These are phyloP conservation scores for Fragilaria crotonensis DNA, from an alignment of 108 stramenopile species.

Conservation along the genomic window DNA sequence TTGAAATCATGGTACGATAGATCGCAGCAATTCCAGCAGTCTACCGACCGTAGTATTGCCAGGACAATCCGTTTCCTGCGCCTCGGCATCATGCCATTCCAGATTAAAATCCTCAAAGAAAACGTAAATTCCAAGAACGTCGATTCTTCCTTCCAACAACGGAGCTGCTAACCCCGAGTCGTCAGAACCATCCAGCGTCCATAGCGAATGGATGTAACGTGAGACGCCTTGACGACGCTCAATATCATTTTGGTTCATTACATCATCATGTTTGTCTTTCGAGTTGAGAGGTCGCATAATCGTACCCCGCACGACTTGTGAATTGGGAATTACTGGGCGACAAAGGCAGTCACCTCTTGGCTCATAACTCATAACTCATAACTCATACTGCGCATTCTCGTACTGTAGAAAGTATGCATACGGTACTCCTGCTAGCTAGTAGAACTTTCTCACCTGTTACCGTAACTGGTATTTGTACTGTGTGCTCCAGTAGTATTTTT, in stretches of 20 bases:
- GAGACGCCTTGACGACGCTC: constrained; percentile 5
- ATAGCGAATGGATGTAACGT: constrained; percentile 2
- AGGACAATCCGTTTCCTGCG: not conserved
- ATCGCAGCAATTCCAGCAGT: constrained; percentile 1
- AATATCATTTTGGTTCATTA: not conserved
- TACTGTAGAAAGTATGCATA: no score
- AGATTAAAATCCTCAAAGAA: constrained; percentile 3
- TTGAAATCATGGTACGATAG: constrained; percentile 23
- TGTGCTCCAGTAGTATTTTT: no score
- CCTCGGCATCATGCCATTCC: not conserved
- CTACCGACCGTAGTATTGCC: not conserved
- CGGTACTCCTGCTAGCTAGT: no score
- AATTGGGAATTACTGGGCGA: no score
- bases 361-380: no score
- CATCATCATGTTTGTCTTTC: no score
- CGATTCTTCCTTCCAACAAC: constrained; percentile 12
- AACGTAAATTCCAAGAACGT: constrained; percentile 4
- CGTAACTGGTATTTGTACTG: no score
- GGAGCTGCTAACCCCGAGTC: constrained; percentile 8
- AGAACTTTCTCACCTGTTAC: no score
- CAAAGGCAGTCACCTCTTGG: no score
- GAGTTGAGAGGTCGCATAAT: no score
- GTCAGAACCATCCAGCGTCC: constrained; percentile 10
- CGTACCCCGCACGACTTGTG: no score
- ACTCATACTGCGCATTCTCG: no score